phyloP scores from a whole-genome alignment of 2,329 filamentous ascomycete species.

The Cladophialophora carrionii region DNA sequence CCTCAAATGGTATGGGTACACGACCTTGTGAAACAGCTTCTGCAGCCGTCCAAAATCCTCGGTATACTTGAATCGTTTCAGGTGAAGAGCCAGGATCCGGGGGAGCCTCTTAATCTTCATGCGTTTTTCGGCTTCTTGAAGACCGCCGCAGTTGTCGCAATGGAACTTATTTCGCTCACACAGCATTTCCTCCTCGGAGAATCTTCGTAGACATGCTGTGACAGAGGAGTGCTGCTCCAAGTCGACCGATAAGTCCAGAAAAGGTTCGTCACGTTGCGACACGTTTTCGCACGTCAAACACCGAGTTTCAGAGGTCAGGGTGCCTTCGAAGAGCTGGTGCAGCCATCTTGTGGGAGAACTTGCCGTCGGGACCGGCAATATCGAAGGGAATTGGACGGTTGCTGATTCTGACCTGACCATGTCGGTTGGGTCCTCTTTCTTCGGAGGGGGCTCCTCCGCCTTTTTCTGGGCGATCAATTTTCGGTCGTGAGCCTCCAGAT shows the following conservation, averaged over 20 bases:
- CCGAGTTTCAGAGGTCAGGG: slow-evolving; percentile 91
- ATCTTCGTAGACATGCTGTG: slow-evolving; percentile 90
- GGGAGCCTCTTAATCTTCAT: slow-evolving; percentile 99
- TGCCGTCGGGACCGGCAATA: slow-evolving; percentile 47
- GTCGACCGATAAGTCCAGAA: slow-evolving; percentile 94
- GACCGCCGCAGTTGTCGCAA: slow-evolving; percentile 92
- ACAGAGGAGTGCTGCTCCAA: slow-evolving; percentile 94
- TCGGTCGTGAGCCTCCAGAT: slow-evolving; percentile 84
- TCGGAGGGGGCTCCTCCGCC: slow-evolving; percentile 51
- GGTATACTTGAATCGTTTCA: slow-evolving; percentile 98
- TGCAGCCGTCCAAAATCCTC: slow-evolving; percentile 91
- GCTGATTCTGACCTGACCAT: slow-evolving; percentile 58
- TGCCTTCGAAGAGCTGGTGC: slow-evolving; percentile 94
- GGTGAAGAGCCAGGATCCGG: slow-evolving; percentile 84
- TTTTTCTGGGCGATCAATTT: slow-evolving; percentile 51
- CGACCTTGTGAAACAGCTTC: slow-evolving; percentile 94
- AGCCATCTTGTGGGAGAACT: slow-evolving; percentile 83
- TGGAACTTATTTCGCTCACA: slow-evolving; percentile 99
- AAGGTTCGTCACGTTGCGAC: slow-evolving; percentile 93
- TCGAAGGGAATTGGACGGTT: slow-evolving; percentile 45
- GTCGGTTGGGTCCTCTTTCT: slow-evolving; percentile 45
- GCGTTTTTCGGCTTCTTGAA: slow-evolving; percentile 96
- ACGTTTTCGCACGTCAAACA: slow-evolving; percentile 95
- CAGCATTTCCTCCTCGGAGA: slow-evolving; percentile 97
- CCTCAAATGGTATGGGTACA: slow-evolving; percentile 94